Conservation (phyloP, 2,329 filamentous ascomycete species). For the Botrytis byssoidea region DNA sequence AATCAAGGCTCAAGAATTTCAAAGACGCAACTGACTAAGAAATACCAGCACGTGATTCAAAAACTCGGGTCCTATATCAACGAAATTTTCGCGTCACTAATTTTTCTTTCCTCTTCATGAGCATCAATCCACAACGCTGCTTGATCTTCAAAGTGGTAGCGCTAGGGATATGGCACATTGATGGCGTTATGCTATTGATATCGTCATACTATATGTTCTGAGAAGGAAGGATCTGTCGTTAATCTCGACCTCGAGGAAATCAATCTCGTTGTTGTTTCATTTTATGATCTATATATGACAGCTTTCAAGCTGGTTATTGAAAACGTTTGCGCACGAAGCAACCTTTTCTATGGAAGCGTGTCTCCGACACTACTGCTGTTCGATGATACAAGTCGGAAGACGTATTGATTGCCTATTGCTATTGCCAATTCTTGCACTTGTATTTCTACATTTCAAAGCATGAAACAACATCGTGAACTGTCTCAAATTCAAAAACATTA, state of each 20-base stretch:
- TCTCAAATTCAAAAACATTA: neutral
- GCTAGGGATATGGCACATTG: slow-evolving; percentile 30
- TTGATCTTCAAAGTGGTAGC: slow-evolving; percentile 35
- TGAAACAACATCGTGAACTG: neutral
- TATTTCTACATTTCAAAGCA: neutral
- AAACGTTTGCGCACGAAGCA: neutral
- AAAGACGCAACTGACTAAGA: slow-evolving; percentile 20
- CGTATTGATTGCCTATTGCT: neutral
- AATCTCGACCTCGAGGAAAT: slow-evolving; percentile 41
- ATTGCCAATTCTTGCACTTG: neutral
- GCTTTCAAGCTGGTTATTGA: neutral
- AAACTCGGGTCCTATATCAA: slow-evolving; percentile 16
- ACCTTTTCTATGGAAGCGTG: too few relatives aligned
- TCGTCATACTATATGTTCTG: slow-evolving; percentile 36
- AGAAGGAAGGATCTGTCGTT: slow-evolving; percentile 43
- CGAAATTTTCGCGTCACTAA: slow-evolving; percentile 25
- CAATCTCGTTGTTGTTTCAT: slow-evolving; percentile 42
- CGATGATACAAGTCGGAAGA: neutral
- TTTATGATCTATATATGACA: slow-evolving; percentile 41
- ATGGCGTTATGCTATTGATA: slow-evolving; percentile 38
- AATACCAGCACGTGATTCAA: slow-evolving; percentile 7
- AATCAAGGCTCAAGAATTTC: slow-evolving; percentile 27
- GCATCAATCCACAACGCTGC: slow-evolving; percentile 39
- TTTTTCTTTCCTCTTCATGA: slow-evolving; percentile 32
- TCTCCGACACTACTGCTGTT: neutral